Evolutionary conservation across 495 filamentous ascomycete genomes (phyloP).

Genomic region (Xylaria nigripes): DNA sequence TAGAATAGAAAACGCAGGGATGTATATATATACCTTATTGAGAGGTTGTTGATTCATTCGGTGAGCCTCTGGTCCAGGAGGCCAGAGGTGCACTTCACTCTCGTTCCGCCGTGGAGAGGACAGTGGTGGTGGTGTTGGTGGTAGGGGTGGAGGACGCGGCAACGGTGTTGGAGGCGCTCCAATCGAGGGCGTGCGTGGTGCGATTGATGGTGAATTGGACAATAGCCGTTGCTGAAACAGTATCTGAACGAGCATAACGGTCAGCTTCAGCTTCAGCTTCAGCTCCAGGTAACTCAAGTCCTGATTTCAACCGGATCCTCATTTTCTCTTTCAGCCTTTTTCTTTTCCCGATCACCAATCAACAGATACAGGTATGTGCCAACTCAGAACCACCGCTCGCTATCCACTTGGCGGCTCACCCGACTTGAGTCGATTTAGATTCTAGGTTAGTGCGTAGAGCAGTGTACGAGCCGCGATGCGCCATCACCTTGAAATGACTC

Average conservation of each 20-base stretch:
- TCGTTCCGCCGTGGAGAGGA: conserved; percentile 23
- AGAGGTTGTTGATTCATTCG: conserved; percentile 44
- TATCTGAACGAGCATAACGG: conserved; percentile 7
- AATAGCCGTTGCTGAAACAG: conserved; percentile 11
- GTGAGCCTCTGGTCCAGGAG: conserved; percentile 29
- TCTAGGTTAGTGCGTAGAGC: background rate
- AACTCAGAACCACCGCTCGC: background rate
- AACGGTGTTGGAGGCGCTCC: conserved; percentile 3
- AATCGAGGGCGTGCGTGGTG: background rate
- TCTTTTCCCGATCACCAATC: background rate
- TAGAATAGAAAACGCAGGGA: background rate
- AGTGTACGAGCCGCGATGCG: background rate
- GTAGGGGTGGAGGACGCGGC: background rate
- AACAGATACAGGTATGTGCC: background rate
- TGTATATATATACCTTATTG: conserved; percentile 35
- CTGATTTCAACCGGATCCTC: background rate
- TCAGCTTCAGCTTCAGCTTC: conserved; percentile 7
- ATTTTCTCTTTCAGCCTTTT: background rate
- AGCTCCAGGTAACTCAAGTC: background rate
- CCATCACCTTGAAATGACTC: background rate
- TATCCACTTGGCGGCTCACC: background rate
- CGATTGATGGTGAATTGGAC: background rate
- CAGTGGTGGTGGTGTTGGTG: background rate
- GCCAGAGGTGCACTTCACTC: conserved; percentile 32
- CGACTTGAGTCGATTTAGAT: background rate